Evolutionary conservation across 2,329 filamentous ascomycete species (phyloP).

Genomic region (Ambrosiella xylebori): DNA sequence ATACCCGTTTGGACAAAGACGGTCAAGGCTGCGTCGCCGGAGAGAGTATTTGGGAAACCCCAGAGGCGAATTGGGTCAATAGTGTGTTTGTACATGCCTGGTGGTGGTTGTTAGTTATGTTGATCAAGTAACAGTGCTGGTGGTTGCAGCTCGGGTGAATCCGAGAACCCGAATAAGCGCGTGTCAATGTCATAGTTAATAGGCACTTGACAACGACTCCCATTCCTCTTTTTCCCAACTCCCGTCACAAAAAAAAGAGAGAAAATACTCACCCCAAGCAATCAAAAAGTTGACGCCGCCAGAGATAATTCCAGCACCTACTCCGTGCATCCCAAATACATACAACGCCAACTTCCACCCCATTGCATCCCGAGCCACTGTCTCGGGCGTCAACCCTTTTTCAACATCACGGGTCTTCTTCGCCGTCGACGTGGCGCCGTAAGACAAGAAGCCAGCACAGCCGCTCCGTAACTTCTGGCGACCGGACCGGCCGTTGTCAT

Average conservation of each 20-base stretch:
- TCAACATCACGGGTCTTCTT: neutral
- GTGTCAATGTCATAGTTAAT: neutral
- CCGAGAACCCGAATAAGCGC: neutral
- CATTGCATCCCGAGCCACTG: neutral
- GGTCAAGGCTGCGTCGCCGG: slow-evolving; percentile 33
- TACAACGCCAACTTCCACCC: slow-evolving; percentile 21
- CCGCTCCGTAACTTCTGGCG: neutral
- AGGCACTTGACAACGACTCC: neutral
- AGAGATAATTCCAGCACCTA: slow-evolving; percentile 30
- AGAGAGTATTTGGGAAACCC: slow-evolving; percentile 32
- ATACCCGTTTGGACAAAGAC: slow-evolving; percentile 32
- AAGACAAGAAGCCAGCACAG: neutral
- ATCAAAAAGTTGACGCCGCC: slow-evolving; percentile 35
- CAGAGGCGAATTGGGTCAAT: slow-evolving; percentile 29
- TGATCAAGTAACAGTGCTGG: neutral
- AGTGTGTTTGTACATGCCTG: slow-evolving; percentile 29
- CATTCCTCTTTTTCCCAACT: neutral
- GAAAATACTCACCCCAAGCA: slow-evolving; percentile 26
- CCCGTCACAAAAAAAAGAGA: neutral
- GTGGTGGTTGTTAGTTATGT: neutral
- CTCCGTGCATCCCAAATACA: slow-evolving; percentile 29
- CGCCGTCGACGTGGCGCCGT: neutral
- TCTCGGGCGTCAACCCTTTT: neutral
- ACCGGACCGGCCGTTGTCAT: neutral
- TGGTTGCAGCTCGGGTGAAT: neutral